Evolutionary conservation across 345 rosid species (phyloP).

Genomic region (Eucalyptus microcorys): DNA sequence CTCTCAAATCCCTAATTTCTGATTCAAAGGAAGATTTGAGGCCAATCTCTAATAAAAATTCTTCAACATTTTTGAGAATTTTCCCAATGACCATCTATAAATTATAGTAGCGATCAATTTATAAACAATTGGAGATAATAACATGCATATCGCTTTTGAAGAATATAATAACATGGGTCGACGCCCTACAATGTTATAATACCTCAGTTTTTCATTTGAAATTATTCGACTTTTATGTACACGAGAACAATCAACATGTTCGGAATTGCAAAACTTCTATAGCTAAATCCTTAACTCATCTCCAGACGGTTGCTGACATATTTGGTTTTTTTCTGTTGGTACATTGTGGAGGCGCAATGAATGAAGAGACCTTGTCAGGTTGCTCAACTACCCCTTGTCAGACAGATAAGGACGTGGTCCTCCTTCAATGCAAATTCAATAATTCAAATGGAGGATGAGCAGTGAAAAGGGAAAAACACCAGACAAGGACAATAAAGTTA

Average conservation of each 20-base stretch:
- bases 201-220: neutral
- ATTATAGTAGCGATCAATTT: neutral
- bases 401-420: neutral
- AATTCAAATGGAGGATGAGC: neutral
- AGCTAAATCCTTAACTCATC: neutral
- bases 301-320: neutral
- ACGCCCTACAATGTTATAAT: neutral
- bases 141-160: neutral
- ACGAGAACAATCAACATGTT: neutral
- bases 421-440: neutral
- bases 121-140: too few relatives aligned
- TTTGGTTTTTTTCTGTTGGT: neutral
- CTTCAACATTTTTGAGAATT: neutral
- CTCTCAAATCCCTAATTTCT: neutral
- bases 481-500: neutral
- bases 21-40: neutral
- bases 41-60: neutral
- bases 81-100: neutral
- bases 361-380: neutral
- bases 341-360: neutral
- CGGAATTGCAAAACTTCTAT: neutral
- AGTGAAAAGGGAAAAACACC: neutral
- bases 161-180: neutral
- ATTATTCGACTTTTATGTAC: neutral
- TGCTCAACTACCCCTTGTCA: neutral